phyloP scores from a whole-genome alignment of 805 yeast genomes.

The Nematodospora valgi region DNA sequence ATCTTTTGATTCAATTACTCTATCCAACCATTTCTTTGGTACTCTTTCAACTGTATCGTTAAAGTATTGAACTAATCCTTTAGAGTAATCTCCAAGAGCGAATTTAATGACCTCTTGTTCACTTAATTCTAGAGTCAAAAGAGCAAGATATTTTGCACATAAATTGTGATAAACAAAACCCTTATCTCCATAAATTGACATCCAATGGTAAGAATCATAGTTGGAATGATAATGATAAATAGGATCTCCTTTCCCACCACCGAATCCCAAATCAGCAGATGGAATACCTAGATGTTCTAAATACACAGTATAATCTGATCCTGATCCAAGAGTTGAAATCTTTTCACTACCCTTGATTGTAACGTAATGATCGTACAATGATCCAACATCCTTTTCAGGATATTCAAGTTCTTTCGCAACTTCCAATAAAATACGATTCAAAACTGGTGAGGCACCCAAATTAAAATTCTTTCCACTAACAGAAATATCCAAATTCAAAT shows the following conservation, averaged over 20 bases:
- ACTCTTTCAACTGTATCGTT: constrained; percentile 20
- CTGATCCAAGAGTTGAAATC: constrained; percentile 44
- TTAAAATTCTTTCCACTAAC: constrained; percentile 49
- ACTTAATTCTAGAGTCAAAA: constrained; percentile 49
- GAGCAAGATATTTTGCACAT: constrained; percentile 58
- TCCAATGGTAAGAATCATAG: constrained; percentile 58
- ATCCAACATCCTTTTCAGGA: constrained; percentile 33
- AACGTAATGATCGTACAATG: constrained; percentile 50
- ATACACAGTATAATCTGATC: constrained; percentile 56
- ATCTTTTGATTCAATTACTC: constrained; percentile 13
- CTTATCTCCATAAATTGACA: constrained; percentile 49
- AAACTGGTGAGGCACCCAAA: constrained; percentile 55
- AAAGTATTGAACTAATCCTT: constrained; percentile 37
- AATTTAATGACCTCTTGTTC: constrained; percentile 57
- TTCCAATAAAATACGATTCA: constrained; percentile 42
- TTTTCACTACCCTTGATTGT: constrained; percentile 24
- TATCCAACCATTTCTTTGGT: constrained; percentile 33
- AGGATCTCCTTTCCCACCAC: constrained; percentile 37
- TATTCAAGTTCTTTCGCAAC: constrained; percentile 47
- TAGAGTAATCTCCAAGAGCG: constrained; percentile 45
- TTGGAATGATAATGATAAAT: constrained; percentile 57
- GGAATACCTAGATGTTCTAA: constrained; percentile 70
- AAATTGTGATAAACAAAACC: constrained; percentile 52
- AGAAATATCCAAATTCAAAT: constrained; percentile 50
- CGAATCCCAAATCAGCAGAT: constrained; percentile 47